Base-by-base conservation (phyloP, 768 basidiomycete species). In the Lentinula sp. region DNA sequence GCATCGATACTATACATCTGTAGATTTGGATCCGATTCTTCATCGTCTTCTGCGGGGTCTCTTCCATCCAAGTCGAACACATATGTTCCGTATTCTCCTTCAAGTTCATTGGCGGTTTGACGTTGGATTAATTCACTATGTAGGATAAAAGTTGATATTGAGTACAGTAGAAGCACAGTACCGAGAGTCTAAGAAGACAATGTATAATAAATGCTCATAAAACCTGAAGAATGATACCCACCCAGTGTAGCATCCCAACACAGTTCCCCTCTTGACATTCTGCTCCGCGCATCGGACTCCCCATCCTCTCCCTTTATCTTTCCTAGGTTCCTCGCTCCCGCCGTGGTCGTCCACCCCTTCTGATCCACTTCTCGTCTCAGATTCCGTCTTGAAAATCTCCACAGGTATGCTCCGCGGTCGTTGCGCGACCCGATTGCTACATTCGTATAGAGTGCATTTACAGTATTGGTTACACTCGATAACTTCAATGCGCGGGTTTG, bases 201-300 rank as follows among this genome's bases (percentile, higher is more conserved):
- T 28, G 28, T 28, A 28, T 28, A 28, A 28, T 28, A 28, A 28
- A 28, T 28, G 28, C 5, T 71, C 80, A 62, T 61, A 81, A 85
- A 85, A 28, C 70, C 32, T 86, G 62, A 60, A 73, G 70, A 36
- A 32, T 41, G 58, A 35, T 12, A 68, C 76, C 37, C 66, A 88
- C 88, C 89, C 89, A 58, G 87, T 82, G 65, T 86, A 90, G 9
- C 86, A 73, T 2, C 88, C 89, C 28, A 90, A 62, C 3, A 90
- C 83, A 62, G 84, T 85, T 4, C 88, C 88, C 52, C 60, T 71
- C 20, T 70, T 70, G 0, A 90, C 64, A 32, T 72, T 66, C 0
- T 67, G 64, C 6, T 76, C 64, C 0, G 83, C 70, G 16, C 55
- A 56, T n/a, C 86, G 76, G 2, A 80, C 86, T 6, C 88, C 88